Conservation (phyloP, 192 early-diverging fungal species). For the Coemansia sp. region DNA sequence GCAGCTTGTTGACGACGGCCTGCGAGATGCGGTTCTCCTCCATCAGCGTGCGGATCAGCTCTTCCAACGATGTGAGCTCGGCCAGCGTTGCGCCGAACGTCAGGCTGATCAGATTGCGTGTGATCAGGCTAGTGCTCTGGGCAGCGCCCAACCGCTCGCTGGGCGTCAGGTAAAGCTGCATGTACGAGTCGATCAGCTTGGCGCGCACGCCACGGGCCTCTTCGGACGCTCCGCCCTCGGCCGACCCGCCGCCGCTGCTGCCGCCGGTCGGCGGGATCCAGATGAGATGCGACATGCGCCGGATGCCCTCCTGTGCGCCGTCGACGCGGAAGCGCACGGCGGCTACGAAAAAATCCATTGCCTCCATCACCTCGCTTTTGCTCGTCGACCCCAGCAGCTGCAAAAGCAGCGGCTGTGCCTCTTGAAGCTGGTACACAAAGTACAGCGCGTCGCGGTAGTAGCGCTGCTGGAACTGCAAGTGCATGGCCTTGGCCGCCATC, state of each 20-base stretch:
- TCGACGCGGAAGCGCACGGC: constrained; percentile 87
- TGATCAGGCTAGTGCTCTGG: constrained; percentile 60
- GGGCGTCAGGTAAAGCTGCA: constrained; percentile 74
- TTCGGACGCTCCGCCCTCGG: constrained; percentile 50
- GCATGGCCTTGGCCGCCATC: constrained; percentile 57
- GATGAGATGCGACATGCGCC: constrained; percentile 94
- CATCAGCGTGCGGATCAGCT: constrained; percentile 81
- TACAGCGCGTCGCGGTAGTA: constrained; percentile 89
- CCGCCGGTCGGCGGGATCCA: constrained; percentile 71
- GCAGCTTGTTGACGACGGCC: constrained; percentile 75
- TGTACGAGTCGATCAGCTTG: constrained; percentile 78
- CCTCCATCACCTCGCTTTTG: constrained; percentile 93
- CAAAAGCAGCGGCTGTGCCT: constrained; percentile 72
- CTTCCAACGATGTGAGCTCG: constrained; percentile 93
- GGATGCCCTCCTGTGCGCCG: constrained; percentile 79
- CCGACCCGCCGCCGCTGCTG: constrained; percentile 10
- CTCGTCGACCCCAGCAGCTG: constrained; percentile 86
- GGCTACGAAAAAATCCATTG: constrained; percentile 92
- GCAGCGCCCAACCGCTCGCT: constrained; percentile 40
- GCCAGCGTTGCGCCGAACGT: constrained; percentile 86
- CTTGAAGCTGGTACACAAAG: constrained; percentile 82
- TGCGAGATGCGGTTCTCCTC: constrained; percentile 64
- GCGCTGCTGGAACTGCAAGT: constrained; percentile 62
- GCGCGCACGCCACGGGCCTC: constrained; percentile 72
- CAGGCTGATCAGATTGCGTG: constrained; percentile 64